Percentiles rank a stretch among this genome's conserved stretches.
Conservation (phyloP, 2,329 filamentous ascomycete genomes). For the Fusarium sp. region DNA sequence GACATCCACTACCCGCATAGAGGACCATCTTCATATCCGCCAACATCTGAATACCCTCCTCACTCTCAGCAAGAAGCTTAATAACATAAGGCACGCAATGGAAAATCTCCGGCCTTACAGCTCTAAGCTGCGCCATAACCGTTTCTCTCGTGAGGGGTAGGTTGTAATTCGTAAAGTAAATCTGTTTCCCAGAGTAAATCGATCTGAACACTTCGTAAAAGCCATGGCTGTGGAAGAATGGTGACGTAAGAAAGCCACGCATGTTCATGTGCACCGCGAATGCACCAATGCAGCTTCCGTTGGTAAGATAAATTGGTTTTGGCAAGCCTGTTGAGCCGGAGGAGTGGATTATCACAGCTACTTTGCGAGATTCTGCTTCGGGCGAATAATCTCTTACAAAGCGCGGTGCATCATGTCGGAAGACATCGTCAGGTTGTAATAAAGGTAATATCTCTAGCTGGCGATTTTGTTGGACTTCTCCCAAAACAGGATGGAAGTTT, state of each 20-base stretch:
- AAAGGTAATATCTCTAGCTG: constrained; percentile 28
- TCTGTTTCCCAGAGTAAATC: constrained; percentile 61
- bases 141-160: constrained; percentile 65
- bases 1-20: constrained; percentile 68
- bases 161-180: constrained; percentile 65
- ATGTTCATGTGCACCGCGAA: constrained; percentile 55
- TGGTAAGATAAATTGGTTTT: constrained; percentile 70
- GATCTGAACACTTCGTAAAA: constrained; percentile 65
- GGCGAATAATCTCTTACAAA: constrained; percentile 32
- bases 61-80: constrained; percentile 69
- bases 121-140: constrained; percentile 57
- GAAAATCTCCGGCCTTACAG: constrained; percentile 60
- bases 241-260: constrained; percentile 64
- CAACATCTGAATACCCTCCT: constrained; percentile 63
- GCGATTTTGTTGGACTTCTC: constrained; percentile 27
- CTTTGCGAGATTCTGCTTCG: constrained; percentile 28
- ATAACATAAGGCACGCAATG: constrained; percentile 72
- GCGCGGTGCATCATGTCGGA: constrained; percentile 16
- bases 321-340: constrained; percentile 69
- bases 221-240: constrained; percentile 70
- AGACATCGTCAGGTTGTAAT: constrained; percentile 13
- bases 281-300: constrained; percentile 61
- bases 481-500: constrained; percentile 28
- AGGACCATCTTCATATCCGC: constrained; percentile 62
- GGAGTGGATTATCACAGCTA: constrained; percentile 48